A percentile compares a stretch with the other conserved stretches of the same genome.
These are phyloP conservation scores for Boletellus dicymbophilus DNA, from an alignment of 1,284 basidiomycete species.

Conservation along the genomic window DNA sequence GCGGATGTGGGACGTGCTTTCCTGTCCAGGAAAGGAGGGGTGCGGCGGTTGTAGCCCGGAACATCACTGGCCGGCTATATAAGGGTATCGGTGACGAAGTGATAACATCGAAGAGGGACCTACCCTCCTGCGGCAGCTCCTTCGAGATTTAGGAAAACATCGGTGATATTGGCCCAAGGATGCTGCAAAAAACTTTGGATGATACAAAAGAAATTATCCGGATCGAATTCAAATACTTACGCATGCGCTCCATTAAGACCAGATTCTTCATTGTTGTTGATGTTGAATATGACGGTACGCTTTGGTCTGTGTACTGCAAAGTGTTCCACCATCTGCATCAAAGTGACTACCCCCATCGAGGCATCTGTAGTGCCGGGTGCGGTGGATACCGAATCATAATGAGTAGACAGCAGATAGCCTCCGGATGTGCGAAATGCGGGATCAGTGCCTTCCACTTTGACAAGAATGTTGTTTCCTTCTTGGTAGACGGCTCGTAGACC, in stretches of 20 bases:
- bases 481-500: conserved; percentile 48
- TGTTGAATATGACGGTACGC: conserved; percentile 72
- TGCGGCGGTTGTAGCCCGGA: conserved; percentile 60
- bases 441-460: conserved; percentile 65
- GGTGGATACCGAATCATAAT: conserved; percentile 79
- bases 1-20: conserved; percentile 56
- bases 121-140: conserved; percentile 80
- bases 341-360: conserved; percentile 69
- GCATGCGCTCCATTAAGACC: conserved; percentile 69
- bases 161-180: conserved; percentile 66
- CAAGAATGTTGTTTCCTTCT: conserved; percentile 72
- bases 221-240: conserved; percentile 34
- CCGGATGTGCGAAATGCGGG: conserved; percentile 33
- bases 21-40: conserved; percentile 51
- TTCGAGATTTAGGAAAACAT: conserved; percentile 76
- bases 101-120: conserved; percentile 18
- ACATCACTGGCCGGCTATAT: conserved; percentile 62
- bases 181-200: conserved; percentile 61
- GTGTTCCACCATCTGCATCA: conserved; percentile 66
- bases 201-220: conserved; percentile 1
- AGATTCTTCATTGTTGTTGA: conserved; percentile 84
- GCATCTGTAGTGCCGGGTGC: conserved; percentile 76
- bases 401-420: conserved; percentile 75
- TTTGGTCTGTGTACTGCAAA: conserved; percentile 53
- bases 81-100: conserved; percentile 6